Evolutionary conservation across 2,329 filamentous ascomycete genomes (phyloP), one percentile per base, ranked within the genome.

Genomic region (Neurospora sp.): DNA sequence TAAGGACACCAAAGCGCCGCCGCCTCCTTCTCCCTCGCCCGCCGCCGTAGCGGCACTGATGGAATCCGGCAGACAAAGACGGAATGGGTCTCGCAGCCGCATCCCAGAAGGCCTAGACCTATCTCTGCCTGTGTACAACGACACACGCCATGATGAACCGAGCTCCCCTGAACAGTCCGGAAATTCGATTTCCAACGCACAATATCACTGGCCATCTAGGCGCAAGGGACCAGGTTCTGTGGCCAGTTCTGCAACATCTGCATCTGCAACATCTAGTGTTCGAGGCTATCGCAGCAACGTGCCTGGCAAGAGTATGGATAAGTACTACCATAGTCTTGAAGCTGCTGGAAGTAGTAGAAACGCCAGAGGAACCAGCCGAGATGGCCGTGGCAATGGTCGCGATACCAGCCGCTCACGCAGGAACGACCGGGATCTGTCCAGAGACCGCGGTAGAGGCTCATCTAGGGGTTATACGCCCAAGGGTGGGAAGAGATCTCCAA

Each of bases 271-370:
- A 38, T 88, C 86, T 0, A 87, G 85, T 68, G 80, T 83, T 36
- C 67, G 80, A 82, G 84, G 83, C 74, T 77, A 86, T 72, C 82
- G 88, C 68, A 84, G 84, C 8, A 69, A 84, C 81, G 72, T 82
- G 79, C 67, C 83, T 11, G 90, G 87, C 52, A 87, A 89, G 72
- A 92, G 88, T 73, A 86, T 93, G 42, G 92, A 96, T 74, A 90
- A 94, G 73, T 96, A 96, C 77, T 94, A 97, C 73, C 93, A 89
- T 80, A 96, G 93, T 77, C 81, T 97, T 1, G 93, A 97, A 40
- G 87, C 93, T 68, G 92, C 93, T 10, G 89, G 89, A 70, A 84
- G 82, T 73, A 85, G 83, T 72, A 81, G 84, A 68, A 84, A 86
- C 68, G 87, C 85, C 66, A 84, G 88, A 8, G 86, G 87, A 68